These are phyloP conservation scores for Trichoderma atrobrunneum DNA, from an alignment of 2,329 filamentous ascomycete genomes.

Conservation along the genomic window DNA sequence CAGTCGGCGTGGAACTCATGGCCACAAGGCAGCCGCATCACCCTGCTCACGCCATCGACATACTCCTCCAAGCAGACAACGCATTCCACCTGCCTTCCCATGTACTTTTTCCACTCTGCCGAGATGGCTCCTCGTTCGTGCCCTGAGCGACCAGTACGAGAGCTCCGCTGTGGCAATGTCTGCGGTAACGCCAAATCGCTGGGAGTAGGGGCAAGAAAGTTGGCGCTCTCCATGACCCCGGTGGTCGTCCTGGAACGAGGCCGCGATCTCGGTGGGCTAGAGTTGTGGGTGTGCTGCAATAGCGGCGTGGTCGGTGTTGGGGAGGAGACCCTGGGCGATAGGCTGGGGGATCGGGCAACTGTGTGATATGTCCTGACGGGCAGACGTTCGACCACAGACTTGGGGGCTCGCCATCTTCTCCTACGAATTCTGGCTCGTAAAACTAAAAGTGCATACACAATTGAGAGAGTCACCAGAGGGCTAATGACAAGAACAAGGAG, in stretches of 20 bases:
- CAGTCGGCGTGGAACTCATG: conserved; percentile 98
- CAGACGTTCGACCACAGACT: conserved; percentile 90
- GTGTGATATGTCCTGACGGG: conserved; percentile 95
- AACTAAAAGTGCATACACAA: conserved; percentile 86
- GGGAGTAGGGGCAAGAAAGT: conserved; percentile 44
- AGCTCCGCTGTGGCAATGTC: conserved; percentile 24
- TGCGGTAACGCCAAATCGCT: conserved; percentile 40
- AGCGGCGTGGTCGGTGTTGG: conserved; percentile 78
- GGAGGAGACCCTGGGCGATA: conserved; percentile 58
- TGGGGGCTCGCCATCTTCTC: conserved; percentile 92
- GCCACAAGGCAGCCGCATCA: conserved; percentile 96
- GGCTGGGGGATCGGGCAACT: conserved; percentile 58
- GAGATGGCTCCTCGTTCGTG: conserved; percentile 51
- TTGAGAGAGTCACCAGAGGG: conserved; percentile 84
- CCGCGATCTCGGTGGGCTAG: conserved; percentile 49
- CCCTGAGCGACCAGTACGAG: conserved; percentile 32
- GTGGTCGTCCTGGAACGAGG: conserved; percentile 66
- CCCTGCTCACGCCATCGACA: conserved; percentile 84
- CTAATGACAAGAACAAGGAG: conserved; percentile 95
- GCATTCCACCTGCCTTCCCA: conserved; percentile 75
- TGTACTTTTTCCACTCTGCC: conserved; percentile 62
- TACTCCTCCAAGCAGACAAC: conserved; percentile 98
- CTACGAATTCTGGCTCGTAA: conserved; percentile 85
- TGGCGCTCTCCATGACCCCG: conserved; percentile 53
- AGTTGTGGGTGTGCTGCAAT: conserved; percentile 57